Base-by-base conservation (phyloP, 768 basidiomycete genomes). In the Paxillus ammoniavirescens region DNA sequence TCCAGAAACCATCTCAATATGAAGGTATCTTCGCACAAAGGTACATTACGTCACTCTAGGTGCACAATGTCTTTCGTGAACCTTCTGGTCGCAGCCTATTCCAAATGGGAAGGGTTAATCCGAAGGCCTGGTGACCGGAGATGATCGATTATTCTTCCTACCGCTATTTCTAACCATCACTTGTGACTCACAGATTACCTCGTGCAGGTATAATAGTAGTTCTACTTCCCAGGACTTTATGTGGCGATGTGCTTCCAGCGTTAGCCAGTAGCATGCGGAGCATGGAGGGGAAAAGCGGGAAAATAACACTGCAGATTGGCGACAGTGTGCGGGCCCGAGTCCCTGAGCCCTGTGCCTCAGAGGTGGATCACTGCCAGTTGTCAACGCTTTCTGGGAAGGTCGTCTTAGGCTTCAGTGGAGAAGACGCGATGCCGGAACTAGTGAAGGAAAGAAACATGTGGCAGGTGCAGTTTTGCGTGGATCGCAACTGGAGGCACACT, bases 321-420 rank as follows among this genome's bases (percentile, higher is more conserved):
- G 43, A 33, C 48, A 21, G 10, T 12, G 28, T 7, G 10, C 38
- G 23, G 48, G 15, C 41, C n/a, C 38, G 23, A 49, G 15, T 31
- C n/a, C 50, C 62, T 75, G 44, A 76, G 72, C 10, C 60, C 64
- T 28, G 21, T 21, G 21, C 21, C 21, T 21, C 21, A 21, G 21
- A 21, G 21, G 65, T 67, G 33, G 73, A 79, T 48, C 75, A 73
- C 46, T 77, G 78, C 59, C 68, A 74, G 44, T 56, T 78, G 26
- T 62, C 48, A 26, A 65, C 76, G 15, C 66, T 67, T 17, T 63
- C 56, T 38, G 79, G 78, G 12, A 71, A 68, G 44, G 56, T 80
- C 33, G 58, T 74, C n/a, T 63, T 82, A 8, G 78, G 79, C 26
- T 53, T 81, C 46, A 71, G 70, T 47, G 76, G 74, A 12, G 61